Conservation (phyloP, 78 protist species). For the Pigoraptor vietnamica region DNA sequence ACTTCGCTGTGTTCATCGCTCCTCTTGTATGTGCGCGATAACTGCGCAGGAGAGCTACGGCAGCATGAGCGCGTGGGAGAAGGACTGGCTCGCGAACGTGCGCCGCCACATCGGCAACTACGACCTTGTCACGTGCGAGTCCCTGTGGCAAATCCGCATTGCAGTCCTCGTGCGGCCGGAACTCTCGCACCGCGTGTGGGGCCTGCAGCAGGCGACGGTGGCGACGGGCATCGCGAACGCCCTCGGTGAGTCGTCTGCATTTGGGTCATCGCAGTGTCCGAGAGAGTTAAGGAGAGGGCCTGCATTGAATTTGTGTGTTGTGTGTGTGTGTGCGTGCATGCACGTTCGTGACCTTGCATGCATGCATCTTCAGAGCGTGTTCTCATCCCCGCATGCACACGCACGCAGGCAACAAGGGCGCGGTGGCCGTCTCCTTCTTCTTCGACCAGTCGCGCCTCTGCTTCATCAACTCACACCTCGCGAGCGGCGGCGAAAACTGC, state of each 20-base stretch:
- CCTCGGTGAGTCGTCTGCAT: slow-evolving; percentile 15
- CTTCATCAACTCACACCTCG: slow-evolving; percentile 75
- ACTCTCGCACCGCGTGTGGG: not conserved
- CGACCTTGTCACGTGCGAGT: not conserved
- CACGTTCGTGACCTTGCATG: not conserved
- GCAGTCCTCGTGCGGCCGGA: not conserved
- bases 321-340: not conserved
- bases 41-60: not conserved
- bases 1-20: too few species aligned
- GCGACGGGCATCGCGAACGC: slow-evolving; percentile 47
- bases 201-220: not conserved
- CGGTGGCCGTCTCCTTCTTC: slow-evolving; percentile 37
- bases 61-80: not conserved
- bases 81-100: not conserved
- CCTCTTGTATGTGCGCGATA: too few species aligned
- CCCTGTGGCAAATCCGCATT: slow-evolving; percentile 22
- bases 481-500: slow-evolving; percentile 59
- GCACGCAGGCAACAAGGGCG: slow-evolving; percentile 77
- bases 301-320: not conserved
- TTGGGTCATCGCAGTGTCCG: not conserved
- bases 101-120: not conserved
- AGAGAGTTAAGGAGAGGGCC: too few species aligned
- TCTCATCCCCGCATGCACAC: not conserved
- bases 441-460: slow-evolving; percentile 47
- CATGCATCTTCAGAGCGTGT: not conserved